Base-by-base conservation (phyloP, 2,329 filamentous ascomycete species). In the Aspergillus aculeatus region DNA sequence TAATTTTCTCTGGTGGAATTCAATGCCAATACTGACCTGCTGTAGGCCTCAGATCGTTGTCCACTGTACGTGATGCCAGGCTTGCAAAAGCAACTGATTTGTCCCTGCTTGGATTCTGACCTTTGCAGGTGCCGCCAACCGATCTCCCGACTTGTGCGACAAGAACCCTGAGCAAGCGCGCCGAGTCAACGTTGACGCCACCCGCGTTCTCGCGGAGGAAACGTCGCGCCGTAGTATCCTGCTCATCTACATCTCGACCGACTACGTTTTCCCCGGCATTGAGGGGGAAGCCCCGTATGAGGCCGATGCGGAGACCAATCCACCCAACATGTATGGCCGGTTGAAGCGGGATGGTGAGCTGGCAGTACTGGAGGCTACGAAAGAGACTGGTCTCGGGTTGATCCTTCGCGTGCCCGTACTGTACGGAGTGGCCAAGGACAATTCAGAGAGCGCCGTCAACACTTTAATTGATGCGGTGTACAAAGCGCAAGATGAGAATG, bases 281-380 rank as follows among this genome's bases (percentile, higher is more conserved):
- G 87, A 88, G 7, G 91, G 92, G n/a, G 89, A 96, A 57, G 92
- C 92, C 5, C 93, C 92, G 0, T 96, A 96, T 75, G 86, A 88
- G 67, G 79, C 82, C 0, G 81, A 86, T 61, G 83, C 87, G 1
- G 70, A 78, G 10, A 85, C 91, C 0, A 80, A 80, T 1, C 92
- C 92, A 11, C 86, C 92, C 2, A 96, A 96, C 70, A 75, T 93
- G 61, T 96, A 93, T 69, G 87, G 88, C 21, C 84, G 89, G 79
- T 86, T 86, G n/a, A 89, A 90, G 73, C 84, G 83, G 35, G 89
- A 89, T 52, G 90, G 90, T 5, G 85, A 90, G 65, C 79, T 83
- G 51, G 92, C 86, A 0, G 86, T 92, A 10, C 75, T 94, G n/a
- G 83, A 84, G 16, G 84, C 82, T 50, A 89, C 76, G 63, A 69